Evolutionary conservation across 1,284 basidiomycete species (phyloP), one percentile per base, ranked within the genome.

Genomic region (Trichosporon asahii): DNA sequence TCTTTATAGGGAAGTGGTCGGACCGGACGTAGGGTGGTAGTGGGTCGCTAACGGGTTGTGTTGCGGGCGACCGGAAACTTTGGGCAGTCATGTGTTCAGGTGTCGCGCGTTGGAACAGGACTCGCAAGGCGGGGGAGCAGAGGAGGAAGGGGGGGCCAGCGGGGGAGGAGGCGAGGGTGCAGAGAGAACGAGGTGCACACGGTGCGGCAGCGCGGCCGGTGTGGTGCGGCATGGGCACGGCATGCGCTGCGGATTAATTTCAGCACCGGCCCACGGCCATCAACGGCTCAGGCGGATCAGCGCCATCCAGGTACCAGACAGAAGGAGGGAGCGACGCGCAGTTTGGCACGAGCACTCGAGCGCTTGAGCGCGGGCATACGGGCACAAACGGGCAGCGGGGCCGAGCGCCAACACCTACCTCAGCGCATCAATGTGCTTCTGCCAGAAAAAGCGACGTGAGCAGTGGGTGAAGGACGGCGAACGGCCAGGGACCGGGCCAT

Each of bases 231-330:
- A 53, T 53, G 49, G 49, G 49, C 49, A 23, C 49, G n/a, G 49
- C 49, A 53, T 44, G 49, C 49, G n/a, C 49, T 53, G 49, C 49
- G 49, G 49, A 53, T 53, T 53, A 53, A 53, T 53, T 53, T 12
- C 18, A 53, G 49, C 49, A 53, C 49, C 49, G 49, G 49, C 49
- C 23, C 49, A 53, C 49, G 23, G 49, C 4, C 21, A 23, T 25
- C n/a, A 25, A 12, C 49, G 49, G 49, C 49, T 18, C 49, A 8
- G 46, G 49, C 49, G 49, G 49, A 53, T 53, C 49, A 53, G 49
- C 49, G 49, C 49, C 49, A 53, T 25, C n/a, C 40, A 44, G 40
- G 40, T n/a, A 44, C 18, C 37, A 40, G 40, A 12, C 37, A 14
- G 37, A 44, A 9, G 31, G 31, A 33, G 31, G 31, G 11, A 33